A percentile compares a stretch with the other conserved stretches of the same genome.
These are phyloP conservation scores for Eremochloa ophiuroides DNA, from an alignment of 176 grass and related monocot species.

Conservation along the genomic window DNA sequence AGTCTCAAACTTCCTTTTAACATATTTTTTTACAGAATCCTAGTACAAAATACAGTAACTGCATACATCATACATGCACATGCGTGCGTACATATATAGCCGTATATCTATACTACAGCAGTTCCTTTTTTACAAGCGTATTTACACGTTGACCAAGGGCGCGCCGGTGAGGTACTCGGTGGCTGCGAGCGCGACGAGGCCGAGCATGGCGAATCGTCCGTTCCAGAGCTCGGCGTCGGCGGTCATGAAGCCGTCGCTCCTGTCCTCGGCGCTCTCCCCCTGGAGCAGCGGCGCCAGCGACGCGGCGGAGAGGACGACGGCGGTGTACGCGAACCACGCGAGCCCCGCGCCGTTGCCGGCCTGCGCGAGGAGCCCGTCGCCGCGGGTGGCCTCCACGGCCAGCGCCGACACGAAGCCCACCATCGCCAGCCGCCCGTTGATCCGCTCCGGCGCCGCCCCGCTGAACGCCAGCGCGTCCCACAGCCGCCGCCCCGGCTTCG, in stretches of 20 bases:
- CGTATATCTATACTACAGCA: too few relatives aligned
- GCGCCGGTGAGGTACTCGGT: slow-evolving; percentile 82
- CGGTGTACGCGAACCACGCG: slow-evolving; percentile 38
- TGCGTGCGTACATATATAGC: too few relatives aligned
- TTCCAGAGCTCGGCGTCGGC: slow-evolving; percentile 88
- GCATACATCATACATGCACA: too few relatives aligned
- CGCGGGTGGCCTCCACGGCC: slow-evolving; percentile 47
- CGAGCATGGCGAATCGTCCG: slow-evolving; percentile 81
- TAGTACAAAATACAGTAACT: too few relatives aligned
- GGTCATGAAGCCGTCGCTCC: slow-evolving; percentile 29
- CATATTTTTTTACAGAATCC: too few relatives aligned
- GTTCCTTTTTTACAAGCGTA: too few relatives aligned
- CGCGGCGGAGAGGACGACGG: slow-evolving; percentile 45
- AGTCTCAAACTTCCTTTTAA: too few relatives aligned
- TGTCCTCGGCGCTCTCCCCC: slow-evolving; percentile 46
- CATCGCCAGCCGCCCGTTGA: slow-evolving; percentile 73
- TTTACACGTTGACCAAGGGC: slow-evolving; percentile 57
- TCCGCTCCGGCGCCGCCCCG: slow-evolving; percentile 60
- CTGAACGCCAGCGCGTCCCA: slow-evolving; percentile 66
- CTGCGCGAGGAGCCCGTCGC: slow-evolving; percentile 39
- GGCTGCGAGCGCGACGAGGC: slow-evolving; percentile 66
- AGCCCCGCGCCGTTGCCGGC: slow-evolving; percentile 34
- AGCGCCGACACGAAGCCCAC: slow-evolving; percentile 63
- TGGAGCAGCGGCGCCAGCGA: slow-evolving; percentile 67
- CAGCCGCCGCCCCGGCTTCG: too few relatives aligned